Base-by-base conservation (phyloP, 768 basidiomycete species). In the Russula ochroleuca region DNA sequence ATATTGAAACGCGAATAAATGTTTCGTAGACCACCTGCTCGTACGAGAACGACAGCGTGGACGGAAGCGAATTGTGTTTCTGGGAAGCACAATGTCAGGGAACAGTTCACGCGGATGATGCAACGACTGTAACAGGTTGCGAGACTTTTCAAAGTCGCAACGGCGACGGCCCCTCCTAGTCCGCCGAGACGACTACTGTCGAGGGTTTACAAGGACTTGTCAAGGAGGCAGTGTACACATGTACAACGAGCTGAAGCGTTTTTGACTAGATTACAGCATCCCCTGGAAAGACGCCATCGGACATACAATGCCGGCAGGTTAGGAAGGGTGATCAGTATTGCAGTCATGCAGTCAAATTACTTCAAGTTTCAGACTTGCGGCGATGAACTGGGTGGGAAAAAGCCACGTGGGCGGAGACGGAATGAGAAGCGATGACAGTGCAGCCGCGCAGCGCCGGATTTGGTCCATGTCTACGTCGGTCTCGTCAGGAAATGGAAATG, bases 381-480 rank as follows among this genome's bases (percentile, higher is more conserved):
- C 35, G 35, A 35, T 35, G 35, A 35, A 6, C 35, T 35, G 35
- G 28, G 2, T 28, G 5, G 28, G 5, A 28, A 28, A 5, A 2
- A 10, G 35, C 35, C 35, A 35, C 35, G 35, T 35, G 35, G 1
- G 7, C 35, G 35, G 6, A 35, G 28, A 28, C 28, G 28, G 28
- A 28, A 28, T 2, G 28, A 28, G 28, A 28, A 28, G 28, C 28
- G 28, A 28, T 28, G 28, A n/a, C n/a, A n/a, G n/a, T n/a, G n/a
- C n/a, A n/a, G n/a, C n/a, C n/a, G n/a, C n/a, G n/a, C n/a, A n/a
- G n/a, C n/a, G n/a, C n/a, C n/a, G n/a, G n/a, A n/a, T n/a, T n/a
- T n/a, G n/a, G n/a, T n/a, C n/a, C n/a, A n/a, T 62, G 61, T 62
- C 61, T 41, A 55, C 56, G 28, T 43, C 55, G 9, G 38, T 28